A percentile compares a stretch with the other conserved stretches of the same genome.
Evolutionary conservation across 257 asterid species (phyloP).

Genomic region (Craterostigma plantagineum): DNA sequence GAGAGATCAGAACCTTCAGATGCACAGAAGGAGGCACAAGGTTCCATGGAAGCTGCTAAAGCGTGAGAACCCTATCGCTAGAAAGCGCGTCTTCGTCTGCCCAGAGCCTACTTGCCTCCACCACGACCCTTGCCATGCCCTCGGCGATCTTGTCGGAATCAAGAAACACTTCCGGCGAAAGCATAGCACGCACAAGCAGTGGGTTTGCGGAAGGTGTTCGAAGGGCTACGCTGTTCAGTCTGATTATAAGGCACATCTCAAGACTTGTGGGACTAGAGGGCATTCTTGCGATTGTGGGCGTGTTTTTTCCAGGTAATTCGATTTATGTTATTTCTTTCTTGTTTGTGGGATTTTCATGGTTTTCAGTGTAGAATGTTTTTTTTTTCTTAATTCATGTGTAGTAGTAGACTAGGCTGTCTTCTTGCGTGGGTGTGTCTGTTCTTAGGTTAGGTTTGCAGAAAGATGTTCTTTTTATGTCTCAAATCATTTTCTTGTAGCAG

Average conservation of each 20-base stretch:
- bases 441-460: background rate
- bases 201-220: conserved; percentile 24
- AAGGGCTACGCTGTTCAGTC: conserved; percentile 37
- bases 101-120: conserved; percentile 31
- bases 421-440: background rate
- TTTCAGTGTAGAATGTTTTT: background rate
- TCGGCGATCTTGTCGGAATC: conserved; percentile 32
- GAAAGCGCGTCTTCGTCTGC: conserved; percentile 27
- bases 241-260: conserved; percentile 29
- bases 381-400: too few relatives aligned
- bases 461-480: background rate
- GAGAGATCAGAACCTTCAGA: conserved; percentile 55
- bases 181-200: conserved; percentile 24
- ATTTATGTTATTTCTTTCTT: background rate
- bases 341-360: background rate
- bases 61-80: conserved; percentile 20
- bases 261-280: conserved; percentile 33
- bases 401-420: too few relatives aligned
- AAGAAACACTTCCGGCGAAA: conserved; percentile 27
- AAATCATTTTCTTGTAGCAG: conserved; percentile 1
- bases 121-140: conserved; percentile 33
- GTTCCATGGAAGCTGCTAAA: conserved; percentile 58
- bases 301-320: conserved; percentile 28
- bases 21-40: conserved; percentile 52
- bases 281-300: conserved; percentile 37